Evolutionary conservation across 2,329 filamentous ascomycete genomes (phyloP).

Genomic region (Orbilia ellipsospora): DNA sequence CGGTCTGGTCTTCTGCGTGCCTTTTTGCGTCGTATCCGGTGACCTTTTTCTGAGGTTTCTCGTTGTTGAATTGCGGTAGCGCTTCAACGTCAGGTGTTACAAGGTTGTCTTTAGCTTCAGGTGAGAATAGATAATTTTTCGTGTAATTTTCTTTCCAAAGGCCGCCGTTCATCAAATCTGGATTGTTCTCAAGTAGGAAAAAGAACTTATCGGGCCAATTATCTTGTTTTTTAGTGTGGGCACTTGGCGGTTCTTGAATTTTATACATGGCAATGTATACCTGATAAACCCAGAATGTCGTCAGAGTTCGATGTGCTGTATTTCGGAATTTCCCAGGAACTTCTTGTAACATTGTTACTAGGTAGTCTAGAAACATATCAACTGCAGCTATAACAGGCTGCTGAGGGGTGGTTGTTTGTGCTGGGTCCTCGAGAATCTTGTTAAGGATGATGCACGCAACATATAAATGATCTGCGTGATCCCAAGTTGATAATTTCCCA

Average conservation of each 20-base stretch:
- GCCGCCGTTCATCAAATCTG: conserved; percentile 60
- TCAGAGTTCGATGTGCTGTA: conserved; percentile 61
- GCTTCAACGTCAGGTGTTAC: conserved; percentile 60
- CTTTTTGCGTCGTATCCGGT: conserved; percentile 9
- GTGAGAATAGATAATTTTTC: conserved; percentile 60
- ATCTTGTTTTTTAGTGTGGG: not conserved
- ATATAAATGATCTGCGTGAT: conserved; percentile 61
- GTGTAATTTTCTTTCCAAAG: conserved; percentile 61
- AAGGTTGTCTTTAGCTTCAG: conserved; percentile 59
- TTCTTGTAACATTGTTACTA: conserved; percentile 58
- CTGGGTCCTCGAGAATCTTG: conserved; percentile 57
- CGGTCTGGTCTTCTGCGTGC: conserved; percentile 19
- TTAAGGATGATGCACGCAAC: conserved; percentile 61
- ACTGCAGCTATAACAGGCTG: conserved; percentile 59
- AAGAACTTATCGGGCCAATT: conserved; percentile 56
- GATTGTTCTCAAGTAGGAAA: conserved; percentile 58
- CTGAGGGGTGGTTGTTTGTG: conserved; percentile 41
- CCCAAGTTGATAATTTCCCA: conserved; percentile 60
- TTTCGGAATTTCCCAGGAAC: conserved; percentile 61
- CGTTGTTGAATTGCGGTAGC: conserved; percentile 57
- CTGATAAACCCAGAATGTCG: conserved; percentile 62
- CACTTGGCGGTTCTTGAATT: conserved; percentile 55
- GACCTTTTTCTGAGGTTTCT: not conserved
- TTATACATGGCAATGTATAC: conserved; percentile 60
- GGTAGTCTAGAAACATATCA: conserved; percentile 60